Percentiles rank a stretch among this genome's conserved stretches.
Evolutionary conservation across 768 basidiomycete genomes (phyloP).

Genomic region (Lentinula edodes): DNA sequence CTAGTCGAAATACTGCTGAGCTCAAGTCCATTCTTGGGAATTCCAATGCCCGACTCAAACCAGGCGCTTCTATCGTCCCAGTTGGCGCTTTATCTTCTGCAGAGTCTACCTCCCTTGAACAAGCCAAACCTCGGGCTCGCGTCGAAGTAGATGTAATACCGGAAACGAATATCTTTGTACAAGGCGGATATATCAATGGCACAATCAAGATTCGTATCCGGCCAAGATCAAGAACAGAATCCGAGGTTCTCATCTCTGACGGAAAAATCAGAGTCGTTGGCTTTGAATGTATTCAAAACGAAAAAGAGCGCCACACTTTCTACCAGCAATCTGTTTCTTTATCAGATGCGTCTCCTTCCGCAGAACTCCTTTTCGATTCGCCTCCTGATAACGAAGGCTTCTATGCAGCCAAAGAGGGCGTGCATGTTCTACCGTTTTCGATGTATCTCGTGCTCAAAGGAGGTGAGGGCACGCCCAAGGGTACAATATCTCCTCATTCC

Average conservation of each 20-base stretch:
- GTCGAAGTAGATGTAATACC: constrained; percentile 81
- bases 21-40: constrained; percentile 62
- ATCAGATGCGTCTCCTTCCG: constrained; percentile 40
- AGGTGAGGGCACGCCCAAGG: constrained; percentile 50
- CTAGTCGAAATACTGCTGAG: constrained; percentile 48
- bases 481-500: constrained; percentile 38
- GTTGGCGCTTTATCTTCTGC: constrained; percentile 12
- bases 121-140: constrained; percentile 66
- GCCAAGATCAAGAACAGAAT: constrained; percentile 47
- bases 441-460: constrained; percentile 59
- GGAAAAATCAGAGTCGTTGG: constrained; percentile 82
- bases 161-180: constrained; percentile 69
- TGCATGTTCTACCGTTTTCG: constrained; percentile 66
- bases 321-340: constrained; percentile 67
- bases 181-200: constrained; percentile 73
- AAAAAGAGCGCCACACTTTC: constrained; percentile 68
- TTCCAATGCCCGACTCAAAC: constrained; percentile 47
- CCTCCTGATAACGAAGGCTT: constrained; percentile 57
- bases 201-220: constrained; percentile 60
- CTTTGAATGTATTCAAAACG: constrained; percentile 65
- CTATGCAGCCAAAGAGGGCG: constrained; percentile 55
- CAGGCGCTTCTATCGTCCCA: constrained; percentile 42
- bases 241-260: constrained; percentile 57
- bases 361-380: constrained; percentile 37
- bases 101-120: constrained; percentile 50